Conservation (phyloP, 73 alveolate species). For the Breviolum minutum region DNA sequence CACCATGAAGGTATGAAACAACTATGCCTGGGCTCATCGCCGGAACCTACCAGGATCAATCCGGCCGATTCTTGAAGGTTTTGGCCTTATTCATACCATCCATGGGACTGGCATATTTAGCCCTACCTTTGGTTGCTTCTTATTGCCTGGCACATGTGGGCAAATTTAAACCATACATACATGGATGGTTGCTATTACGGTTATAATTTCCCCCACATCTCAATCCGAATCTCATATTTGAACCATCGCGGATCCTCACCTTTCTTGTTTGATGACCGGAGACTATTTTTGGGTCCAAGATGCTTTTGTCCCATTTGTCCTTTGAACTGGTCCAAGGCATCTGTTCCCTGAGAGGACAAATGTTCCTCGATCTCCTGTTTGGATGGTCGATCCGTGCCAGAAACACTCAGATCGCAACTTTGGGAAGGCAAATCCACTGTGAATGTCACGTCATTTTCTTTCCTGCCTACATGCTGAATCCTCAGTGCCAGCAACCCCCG, state of each 20-base stretch:
- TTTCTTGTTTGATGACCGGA: not conserved
- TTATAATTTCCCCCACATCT: not conserved
- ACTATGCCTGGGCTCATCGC: too few relatives aligned
- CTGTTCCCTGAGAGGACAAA: not conserved
- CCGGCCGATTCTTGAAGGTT: too few relatives aligned
- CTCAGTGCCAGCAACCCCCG: not conserved
- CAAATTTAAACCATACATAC: too few relatives aligned
- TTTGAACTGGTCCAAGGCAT: not conserved
- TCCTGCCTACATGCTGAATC: not conserved
- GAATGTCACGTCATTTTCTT: not conserved
- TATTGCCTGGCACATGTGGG: too few relatives aligned
- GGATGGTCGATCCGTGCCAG: not conserved
- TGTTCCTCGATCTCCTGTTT: not conserved
- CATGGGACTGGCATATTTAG: too few relatives aligned
- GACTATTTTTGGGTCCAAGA: not conserved
- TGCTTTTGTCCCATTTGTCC: not conserved
- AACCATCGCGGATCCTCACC: too few relatives aligned
- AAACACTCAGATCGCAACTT: not conserved
- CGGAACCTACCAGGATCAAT: too few relatives aligned
- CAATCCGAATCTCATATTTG: not conserved
- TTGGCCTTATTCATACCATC: too few relatives aligned
- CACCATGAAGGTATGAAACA: too few relatives aligned
- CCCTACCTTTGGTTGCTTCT: too few relatives aligned
- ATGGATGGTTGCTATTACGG: too few relatives aligned
- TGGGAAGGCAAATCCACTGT: not conserved